These are phyloP conservation scores for Penicillium diatomitis DNA, from an alignment of 495 filamentous ascomycete genomes.

Conservation along the genomic window DNA sequence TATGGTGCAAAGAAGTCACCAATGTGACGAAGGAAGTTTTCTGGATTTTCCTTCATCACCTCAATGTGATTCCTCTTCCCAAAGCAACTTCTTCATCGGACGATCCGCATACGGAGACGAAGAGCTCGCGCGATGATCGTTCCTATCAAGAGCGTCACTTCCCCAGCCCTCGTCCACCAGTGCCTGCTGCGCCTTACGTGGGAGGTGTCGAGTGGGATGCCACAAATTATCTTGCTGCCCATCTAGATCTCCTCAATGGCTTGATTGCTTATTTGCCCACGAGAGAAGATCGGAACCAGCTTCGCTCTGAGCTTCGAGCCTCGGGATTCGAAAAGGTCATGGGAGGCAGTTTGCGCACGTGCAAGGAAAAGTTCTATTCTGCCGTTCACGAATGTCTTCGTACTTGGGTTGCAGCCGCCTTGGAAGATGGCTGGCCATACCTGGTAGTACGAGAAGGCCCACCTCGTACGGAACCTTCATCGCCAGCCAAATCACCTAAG, in stretches of 20 bases:
- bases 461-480: conserved; percentile 29
- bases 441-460: conserved; percentile 66
- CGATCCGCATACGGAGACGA: conserved; percentile 15
- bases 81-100: conserved; percentile 24
- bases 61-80: conserved; percentile 67
- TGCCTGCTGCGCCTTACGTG: conserved; percentile 92
- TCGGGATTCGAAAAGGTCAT: conserved; percentile 89
- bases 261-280: conserved; percentile 78
- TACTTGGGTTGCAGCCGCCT: conserved; percentile 82
- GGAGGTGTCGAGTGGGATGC: conserved; percentile 99
- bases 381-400: conserved; percentile 79
- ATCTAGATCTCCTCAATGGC: conserved; percentile 88
- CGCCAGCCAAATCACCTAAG: conserved; percentile 34
- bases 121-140: conserved; percentile 2
- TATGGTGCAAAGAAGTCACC: conserved; percentile 87
- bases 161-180: conserved; percentile 77
- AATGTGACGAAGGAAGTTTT: conserved; percentile 97
- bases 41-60: conserved; percentile 95
- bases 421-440: conserved; percentile 81
- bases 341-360: conserved; percentile 73
- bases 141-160: conserved; percentile 54
- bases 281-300: conserved; percentile 59
- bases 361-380: conserved; percentile 96
- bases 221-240: conserved; percentile 86
- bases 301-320: conserved; percentile 67